These are phyloP conservation scores for Phytopythium cucurbitacearum DNA, from an alignment of 352 stramenopile genomes.

Conservation along the genomic window DNA sequence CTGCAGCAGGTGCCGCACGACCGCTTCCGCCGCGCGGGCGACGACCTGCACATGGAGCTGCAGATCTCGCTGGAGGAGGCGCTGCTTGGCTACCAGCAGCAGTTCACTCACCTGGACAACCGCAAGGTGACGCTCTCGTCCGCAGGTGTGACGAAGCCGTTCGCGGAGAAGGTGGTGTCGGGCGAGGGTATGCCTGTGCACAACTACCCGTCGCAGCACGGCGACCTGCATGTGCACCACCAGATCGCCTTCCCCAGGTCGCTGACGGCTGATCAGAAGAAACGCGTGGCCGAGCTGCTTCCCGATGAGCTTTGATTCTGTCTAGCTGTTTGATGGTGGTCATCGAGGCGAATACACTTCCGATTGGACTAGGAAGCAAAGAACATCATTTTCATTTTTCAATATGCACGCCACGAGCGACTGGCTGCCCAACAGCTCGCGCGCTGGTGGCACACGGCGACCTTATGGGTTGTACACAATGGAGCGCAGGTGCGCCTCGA, in stretches of 20 bases:
- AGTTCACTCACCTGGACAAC: slow-evolving; percentile 93
- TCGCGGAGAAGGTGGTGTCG: slow-evolving; percentile 88
- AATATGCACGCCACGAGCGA: too few relatives aligned
- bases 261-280: slow-evolving; percentile 87
- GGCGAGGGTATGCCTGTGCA: slow-evolving; percentile 96
- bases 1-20: slow-evolving; percentile 88
- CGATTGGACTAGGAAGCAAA: too few relatives aligned
- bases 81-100: slow-evolving; percentile 92
- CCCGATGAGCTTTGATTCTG: too few relatives aligned
- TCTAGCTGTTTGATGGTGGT: too few relatives aligned
- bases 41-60: slow-evolving; percentile 94
- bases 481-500: slow-evolving; percentile 48
- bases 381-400: too few relatives aligned
- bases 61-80: slow-evolving; percentile 96
- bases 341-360: too few relatives aligned
- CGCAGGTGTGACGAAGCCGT: slow-evolving; percentile 89
- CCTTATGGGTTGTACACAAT: slow-evolving; percentile 77
- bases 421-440: too few relatives aligned
- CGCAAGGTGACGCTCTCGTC: slow-evolving; percentile 86
- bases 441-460: neutral
- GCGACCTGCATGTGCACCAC: slow-evolving; percentile 94
- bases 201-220: slow-evolving; percentile 84
- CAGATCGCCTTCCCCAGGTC: slow-evolving; percentile 92
- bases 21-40: slow-evolving; percentile 90
- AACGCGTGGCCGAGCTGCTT: slow-evolving; percentile 55